Evolutionary conservation across 129 eudicot species (phyloP).

Genomic region (Arctium minus): DNA sequence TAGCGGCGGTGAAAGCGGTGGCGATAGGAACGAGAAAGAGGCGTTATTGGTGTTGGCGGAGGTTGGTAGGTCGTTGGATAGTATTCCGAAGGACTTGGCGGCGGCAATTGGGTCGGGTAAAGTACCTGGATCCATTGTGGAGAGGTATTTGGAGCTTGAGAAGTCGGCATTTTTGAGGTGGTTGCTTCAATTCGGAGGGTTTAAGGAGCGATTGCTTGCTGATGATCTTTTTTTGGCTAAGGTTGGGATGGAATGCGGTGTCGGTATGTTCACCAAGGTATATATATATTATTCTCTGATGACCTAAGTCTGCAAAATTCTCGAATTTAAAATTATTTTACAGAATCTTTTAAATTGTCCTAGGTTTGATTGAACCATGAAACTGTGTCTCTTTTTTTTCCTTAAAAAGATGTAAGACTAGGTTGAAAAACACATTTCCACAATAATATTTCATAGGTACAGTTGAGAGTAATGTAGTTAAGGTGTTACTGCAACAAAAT

Average conservation of each 20-base stretch:
- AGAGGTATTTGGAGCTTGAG: constrained; percentile 61
- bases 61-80: constrained; percentile 62
- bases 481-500: too few species aligned
- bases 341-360: not conserved
- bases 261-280: constrained; percentile 91
- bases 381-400: not conserved
- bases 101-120: constrained; percentile 64
- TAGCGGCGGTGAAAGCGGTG: constrained; percentile 2
- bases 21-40: constrained; percentile 51
- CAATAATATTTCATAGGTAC: too few species aligned
- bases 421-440: not conserved
- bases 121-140: constrained; percentile 63
- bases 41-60: constrained; percentile 68
- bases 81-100: constrained; percentile 73
- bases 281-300: not conserved
- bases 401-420: not conserved
- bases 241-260: constrained; percentile 77
- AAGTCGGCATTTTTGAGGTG: constrained; percentile 53
- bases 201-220: constrained; percentile 87
- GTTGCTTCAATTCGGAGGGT: constrained; percentile 77
- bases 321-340: not conserved
- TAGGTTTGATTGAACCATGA: not conserved
- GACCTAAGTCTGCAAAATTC: not conserved
- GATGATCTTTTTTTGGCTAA: constrained; percentile 91
- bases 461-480: too few species aligned